phyloP scores from a whole-genome alignment of 2,329 filamentous ascomycete genomes.

The Sclerotiophoma versabilis region DNA sequence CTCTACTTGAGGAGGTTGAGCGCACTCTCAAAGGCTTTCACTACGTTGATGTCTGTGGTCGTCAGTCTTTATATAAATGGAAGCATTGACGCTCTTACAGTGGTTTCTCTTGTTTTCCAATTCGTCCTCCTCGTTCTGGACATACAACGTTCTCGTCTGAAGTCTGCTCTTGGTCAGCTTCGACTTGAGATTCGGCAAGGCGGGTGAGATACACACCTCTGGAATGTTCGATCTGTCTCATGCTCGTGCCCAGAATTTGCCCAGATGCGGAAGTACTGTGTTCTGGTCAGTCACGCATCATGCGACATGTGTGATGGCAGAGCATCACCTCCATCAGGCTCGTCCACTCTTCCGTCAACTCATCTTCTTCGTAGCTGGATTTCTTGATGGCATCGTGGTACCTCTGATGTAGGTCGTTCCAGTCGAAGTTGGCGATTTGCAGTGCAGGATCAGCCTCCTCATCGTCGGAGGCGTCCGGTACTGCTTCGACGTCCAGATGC shows the following conservation, averaged over 20 bases:
- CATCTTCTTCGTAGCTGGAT: constrained; percentile 68
- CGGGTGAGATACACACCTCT: constrained; percentile 62
- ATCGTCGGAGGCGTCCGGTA: not conserved
- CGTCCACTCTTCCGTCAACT: constrained; percentile 72
- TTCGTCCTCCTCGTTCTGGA: constrained; percentile 74
- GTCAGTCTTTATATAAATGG: constrained; percentile 2
- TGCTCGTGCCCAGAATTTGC: constrained; percentile 73
- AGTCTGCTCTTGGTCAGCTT: constrained; percentile 60
- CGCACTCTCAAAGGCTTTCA: constrained; percentile 59
- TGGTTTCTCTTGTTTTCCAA: constrained; percentile 79
- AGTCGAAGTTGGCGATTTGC: constrained; percentile 68
- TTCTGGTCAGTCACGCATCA: constrained; percentile 12
- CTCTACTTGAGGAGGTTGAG: constrained; percentile 51
- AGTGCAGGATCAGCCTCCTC: constrained; percentile 38
- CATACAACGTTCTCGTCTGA: constrained; percentile 78
- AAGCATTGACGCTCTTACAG: constrained; percentile 62
- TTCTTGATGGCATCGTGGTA: constrained; percentile 72
- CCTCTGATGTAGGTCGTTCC: constrained; percentile 75
- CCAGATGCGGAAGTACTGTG: constrained; percentile 83
- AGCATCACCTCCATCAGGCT: constrained; percentile 48
- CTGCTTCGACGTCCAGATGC: constrained; percentile 7
- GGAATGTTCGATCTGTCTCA: constrained; percentile 78
- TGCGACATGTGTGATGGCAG: not conserved
- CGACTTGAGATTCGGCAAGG: not conserved
- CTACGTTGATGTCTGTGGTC: constrained; percentile 53